Evolutionary conservation across 192 early-diverging fungal species (phyloP).

Genomic region (Chytriomyces hyalinus): DNA sequence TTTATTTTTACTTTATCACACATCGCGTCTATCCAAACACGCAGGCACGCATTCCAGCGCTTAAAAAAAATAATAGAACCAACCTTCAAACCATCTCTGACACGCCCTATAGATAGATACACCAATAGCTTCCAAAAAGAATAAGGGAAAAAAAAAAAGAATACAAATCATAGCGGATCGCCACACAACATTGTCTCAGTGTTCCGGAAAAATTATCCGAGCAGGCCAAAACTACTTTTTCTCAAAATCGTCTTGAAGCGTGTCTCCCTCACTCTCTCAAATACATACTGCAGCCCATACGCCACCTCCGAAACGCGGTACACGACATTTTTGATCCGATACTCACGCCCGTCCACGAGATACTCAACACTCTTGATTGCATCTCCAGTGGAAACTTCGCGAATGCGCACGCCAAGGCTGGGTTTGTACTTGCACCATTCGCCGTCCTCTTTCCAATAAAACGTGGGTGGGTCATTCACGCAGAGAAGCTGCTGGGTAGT

Average conservation of each 20-base stretch:
- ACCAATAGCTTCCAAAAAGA: too few species aligned
- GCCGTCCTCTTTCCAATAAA: neutral
- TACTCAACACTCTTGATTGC: neutral
- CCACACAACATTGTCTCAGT: too few species aligned
- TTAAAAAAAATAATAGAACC: too few species aligned
- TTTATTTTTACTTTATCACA: too few species aligned
- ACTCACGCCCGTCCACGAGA: neutral
- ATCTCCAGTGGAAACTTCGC: neutral
- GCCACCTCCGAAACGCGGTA: slow-evolving; percentile 4
- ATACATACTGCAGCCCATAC: neutral
- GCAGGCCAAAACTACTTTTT: neutral
- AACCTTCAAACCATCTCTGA: too few species aligned
- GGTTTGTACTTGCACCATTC: neutral
- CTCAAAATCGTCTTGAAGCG: neutral
- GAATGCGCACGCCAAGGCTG: neutral
- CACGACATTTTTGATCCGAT: neutral
- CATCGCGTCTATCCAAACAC: too few species aligned
- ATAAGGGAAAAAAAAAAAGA: too few species aligned
- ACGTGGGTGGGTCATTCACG: neutral
- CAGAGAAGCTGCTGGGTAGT: neutral
- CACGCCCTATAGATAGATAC: too few species aligned
- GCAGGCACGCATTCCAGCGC: too few species aligned
- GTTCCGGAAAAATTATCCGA: neutral
- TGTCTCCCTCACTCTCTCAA: neutral
- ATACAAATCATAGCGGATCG: too few species aligned